phyloP scores from a whole-genome alignment of 768 basidiomycete genomes.

The Trametes gibbosa region DNA sequence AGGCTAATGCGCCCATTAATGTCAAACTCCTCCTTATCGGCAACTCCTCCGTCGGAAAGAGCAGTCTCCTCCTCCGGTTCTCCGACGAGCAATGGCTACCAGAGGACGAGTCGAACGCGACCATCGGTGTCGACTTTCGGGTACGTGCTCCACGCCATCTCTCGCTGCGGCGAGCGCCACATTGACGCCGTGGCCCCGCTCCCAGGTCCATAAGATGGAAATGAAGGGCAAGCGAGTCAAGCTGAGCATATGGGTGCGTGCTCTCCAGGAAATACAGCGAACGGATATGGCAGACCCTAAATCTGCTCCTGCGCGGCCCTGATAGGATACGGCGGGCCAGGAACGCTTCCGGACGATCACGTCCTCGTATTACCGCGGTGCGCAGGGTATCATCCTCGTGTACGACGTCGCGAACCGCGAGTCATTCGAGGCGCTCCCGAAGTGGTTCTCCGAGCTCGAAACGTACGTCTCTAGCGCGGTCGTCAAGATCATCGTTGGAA shows the following conservation, averaged over 20 bases:
- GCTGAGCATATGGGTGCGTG: slow-evolving; percentile 90
- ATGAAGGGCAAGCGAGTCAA: slow-evolving; percentile 83
- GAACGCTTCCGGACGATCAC: slow-evolving; percentile 97
- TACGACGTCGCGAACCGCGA: slow-evolving; percentile 94
- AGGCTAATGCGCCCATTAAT: slow-evolving; percentile 49
- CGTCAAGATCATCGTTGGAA: slow-evolving; percentile 92
- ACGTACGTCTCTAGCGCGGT: slow-evolving; percentile 86
- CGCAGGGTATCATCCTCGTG: slow-evolving; percentile 83
- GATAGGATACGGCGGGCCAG: slow-evolving; percentile 91
- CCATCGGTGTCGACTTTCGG: slow-evolving; percentile 83
- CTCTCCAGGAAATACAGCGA: neutral
- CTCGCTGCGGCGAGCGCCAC: neutral
- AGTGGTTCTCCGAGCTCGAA: slow-evolving; percentile 92
- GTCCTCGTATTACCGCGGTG: slow-evolving; percentile 89
- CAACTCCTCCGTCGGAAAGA: slow-evolving; percentile 91
- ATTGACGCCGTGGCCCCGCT: neutral
- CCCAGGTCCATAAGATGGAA: slow-evolving; percentile 87
- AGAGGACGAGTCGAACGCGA: slow-evolving; percentile 85
- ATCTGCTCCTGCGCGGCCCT: neutral
- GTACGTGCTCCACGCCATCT: slow-evolving; percentile 42
- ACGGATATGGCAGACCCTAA: no score
- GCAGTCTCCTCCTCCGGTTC: slow-evolving; percentile 88
- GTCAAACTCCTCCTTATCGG: slow-evolving; percentile 84
- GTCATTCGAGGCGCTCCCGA: slow-evolving; percentile 90
- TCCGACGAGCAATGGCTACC: slow-evolving; percentile 95